These are phyloP conservation scores for Diaporthe ilicicola DNA, from an alignment of 2,329 filamentous ascomycete species.

Conservation along the genomic window DNA sequence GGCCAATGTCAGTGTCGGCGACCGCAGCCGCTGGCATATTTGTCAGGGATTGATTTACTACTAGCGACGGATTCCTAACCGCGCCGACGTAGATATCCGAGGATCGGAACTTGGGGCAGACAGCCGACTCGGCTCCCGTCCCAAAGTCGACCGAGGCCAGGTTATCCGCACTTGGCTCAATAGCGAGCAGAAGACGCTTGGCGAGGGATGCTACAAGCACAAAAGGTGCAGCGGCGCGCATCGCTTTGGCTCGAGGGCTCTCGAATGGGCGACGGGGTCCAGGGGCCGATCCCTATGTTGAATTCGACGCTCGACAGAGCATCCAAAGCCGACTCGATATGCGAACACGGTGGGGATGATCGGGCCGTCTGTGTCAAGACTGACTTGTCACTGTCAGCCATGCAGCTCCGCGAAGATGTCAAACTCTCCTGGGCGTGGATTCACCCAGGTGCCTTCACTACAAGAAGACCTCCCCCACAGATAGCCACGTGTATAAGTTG, in stretches of 20 bases:
- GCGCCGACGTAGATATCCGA: conserved; percentile 44
- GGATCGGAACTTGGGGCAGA: conserved; percentile 46
- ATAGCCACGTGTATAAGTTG: too few relatives aligned
- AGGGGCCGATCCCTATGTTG: too few relatives aligned
- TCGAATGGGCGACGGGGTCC: background rate
- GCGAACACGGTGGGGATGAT: too few relatives aligned
- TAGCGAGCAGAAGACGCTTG: conserved; percentile 46
- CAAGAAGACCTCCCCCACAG: too few relatives aligned
- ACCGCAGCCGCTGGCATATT: background rate
- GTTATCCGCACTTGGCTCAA: conserved; percentile 45
- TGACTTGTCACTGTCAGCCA: background rate
- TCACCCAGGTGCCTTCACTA: background rate
- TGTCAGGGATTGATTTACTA: conserved; percentile 37
- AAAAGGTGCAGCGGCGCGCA: background rate
- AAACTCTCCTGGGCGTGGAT: background rate
- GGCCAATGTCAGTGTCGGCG: background rate
- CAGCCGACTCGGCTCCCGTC: conserved; percentile 39
- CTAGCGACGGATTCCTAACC: conserved; percentile 32
- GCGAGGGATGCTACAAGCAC: conserved; percentile 38
- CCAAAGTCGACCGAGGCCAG: conserved; percentile 44
- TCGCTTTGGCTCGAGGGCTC: background rate
- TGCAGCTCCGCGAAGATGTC: background rate
- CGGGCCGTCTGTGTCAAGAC: too few relatives aligned
- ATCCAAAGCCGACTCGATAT: background rate
- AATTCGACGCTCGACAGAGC: background rate